Evolutionary conservation across 2,329 filamentous ascomycete genomes (phyloP).

Genomic region (Ophiosphaerella narmari): DNA sequence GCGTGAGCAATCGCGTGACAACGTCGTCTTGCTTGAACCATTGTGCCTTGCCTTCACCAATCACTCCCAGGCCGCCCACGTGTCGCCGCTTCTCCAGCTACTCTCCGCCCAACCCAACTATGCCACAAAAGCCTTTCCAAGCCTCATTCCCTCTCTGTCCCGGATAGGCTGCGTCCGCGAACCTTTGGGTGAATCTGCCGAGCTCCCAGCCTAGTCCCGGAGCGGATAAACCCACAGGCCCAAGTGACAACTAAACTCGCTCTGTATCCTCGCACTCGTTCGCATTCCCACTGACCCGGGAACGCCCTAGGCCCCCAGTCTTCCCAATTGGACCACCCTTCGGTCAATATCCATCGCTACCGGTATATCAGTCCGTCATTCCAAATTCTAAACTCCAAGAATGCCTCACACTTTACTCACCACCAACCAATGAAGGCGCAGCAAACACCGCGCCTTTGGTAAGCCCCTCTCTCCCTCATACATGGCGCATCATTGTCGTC

Average conservation of each 20-base stretch:
- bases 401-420: too few relatives aligned
- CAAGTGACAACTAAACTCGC: neutral
- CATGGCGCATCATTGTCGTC: neutral
- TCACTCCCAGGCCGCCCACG: constrained; percentile 6
- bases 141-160: constrained; percentile 7
- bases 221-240: neutral
- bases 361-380: neutral
- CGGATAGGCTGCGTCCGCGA: constrained; percentile 11
- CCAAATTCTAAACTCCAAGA: neutral
- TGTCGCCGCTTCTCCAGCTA: neutral
- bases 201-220: neutral
- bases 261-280: neutral
- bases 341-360: too few relatives aligned
- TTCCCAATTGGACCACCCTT: neutral
- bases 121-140: constrained; percentile 11
- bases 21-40: too few relatives aligned
- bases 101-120: constrained; percentile 3
- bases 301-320: neutral
- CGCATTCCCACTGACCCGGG: neutral
- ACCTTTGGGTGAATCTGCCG: constrained; percentile 1
- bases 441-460: constrained; percentile 5
- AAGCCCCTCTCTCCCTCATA: constrained; percentile 5
- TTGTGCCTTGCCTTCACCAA: constrained; percentile 7
- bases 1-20: too few relatives aligned
- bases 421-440: too few relatives aligned